Base-by-base conservation (phyloP, 192 early-diverging fungal species). In the Rhizophagus clarus region DNA sequence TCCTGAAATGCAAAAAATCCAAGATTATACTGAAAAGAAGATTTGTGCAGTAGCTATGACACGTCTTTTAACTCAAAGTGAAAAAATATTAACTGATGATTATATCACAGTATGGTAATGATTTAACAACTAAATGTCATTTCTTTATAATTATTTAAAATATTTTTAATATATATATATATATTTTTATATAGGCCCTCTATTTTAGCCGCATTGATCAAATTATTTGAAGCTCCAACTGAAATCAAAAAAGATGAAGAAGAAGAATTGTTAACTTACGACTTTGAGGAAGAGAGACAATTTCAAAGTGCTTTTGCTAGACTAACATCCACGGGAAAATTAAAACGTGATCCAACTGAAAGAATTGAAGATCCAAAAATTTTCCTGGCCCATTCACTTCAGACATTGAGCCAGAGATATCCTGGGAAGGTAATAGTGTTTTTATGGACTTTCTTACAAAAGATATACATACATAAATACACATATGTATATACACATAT, bases 271-370 rank as follows among this genome's bases (percentile, higher is more conserved):
- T 88, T 91, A 72, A 86, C 88, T 45, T 84, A 92, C 2, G 96
- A 97, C 83, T 86, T 96, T 61, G 95, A 96, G 72, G 87, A 88
- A 47, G 93, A 94, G 10, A 87, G 89, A 1, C 94, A 95, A 17
- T 96, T 96, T 79, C 94, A 96, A 80, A 93, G 94, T 24, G 90
- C 92, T 47, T 98, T 93, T 86, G 86, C 95, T 4, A 89, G 91
- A 61, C 85, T 98, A 47, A 88, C 92, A 15, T 92, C 96, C 0
- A 86, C 93, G 26, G 86, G 90, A 24, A 89, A 89, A 11, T 75
- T 90, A 49, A 89, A 90, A 72, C 82, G 87, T n/a, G 92, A 95
- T 74, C 89, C 90, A n/a, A 88, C 89, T 37, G 87, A 91, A 26
- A 80, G 74, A 40, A 81, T 94, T 63, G 37, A 80, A 22, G 86